Base-by-base conservation (phyloP, 2,329 filamentous ascomycete genomes). In the Nothophoma quercina region DNA sequence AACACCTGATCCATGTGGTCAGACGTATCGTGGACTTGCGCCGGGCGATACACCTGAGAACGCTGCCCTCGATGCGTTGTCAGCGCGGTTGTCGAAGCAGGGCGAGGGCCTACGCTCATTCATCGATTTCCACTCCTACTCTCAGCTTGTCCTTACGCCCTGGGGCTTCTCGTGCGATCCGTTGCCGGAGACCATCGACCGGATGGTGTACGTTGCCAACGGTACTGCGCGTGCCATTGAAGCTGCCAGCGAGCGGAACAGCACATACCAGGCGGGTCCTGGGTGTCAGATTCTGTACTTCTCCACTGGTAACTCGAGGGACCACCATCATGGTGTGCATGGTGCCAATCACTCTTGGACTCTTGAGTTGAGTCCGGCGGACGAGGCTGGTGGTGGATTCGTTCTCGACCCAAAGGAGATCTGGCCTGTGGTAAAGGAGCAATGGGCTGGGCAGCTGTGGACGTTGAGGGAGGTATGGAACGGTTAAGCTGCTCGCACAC, bases 121-220 rank as follows among this genome's bases (percentile, higher is more conserved):
- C 65, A 81, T 88, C 46, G 86, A 88, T 71, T 85, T 81, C 70
- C 86, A 88, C 72, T 80, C 81, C 1, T 88, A 86, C 67, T 81
- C 79, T 19, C 85, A 88, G 65, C 76, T 84, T 22, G 79, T 87
- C 47, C 78, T 84, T 48, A 78, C 82, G 10, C 81, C 77, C 1
- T 87, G 85, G 59, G 85, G 85, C n/a, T 72, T 74, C 34, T 70
- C 79, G 2, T 66, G 63, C 40, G 62, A 64, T 25, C 61, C 61
- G 6, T 57, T 64, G 2, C 70, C 75, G 19, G 81, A 83, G 55
- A 77, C 86, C 0, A 81, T 83, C 3, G 65, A 68, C 12, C 73
- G 77, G 7, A 76, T 77, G 21, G 77, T 78, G 5, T 72, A 77
- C 4, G 63, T 63, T 8, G 63, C 62, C 5, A 56, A 58, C 5